Evolutionary conservation across 176 grass and related monocot species (phyloP), one percentile per base, ranked within the genome.

Genomic region (Calamus simplicifolius): DNA sequence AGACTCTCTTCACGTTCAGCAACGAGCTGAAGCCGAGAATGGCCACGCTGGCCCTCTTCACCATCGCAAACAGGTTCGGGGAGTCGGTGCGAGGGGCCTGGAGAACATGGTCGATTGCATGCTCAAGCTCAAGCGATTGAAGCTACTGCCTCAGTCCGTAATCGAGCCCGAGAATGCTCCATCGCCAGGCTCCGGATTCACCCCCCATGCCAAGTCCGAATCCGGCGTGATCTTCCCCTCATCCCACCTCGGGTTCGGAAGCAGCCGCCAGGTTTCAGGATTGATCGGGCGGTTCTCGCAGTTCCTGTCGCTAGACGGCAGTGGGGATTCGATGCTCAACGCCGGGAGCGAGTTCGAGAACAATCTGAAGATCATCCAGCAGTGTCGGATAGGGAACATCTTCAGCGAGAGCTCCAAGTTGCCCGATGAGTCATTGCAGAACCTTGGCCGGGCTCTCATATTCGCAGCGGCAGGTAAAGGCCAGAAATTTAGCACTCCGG

Each of bases 211-310:
- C 14, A 81, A 73, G 73, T 69, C 75, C 0, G 86, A 90, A 8
- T 82, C 80, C 13, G 80, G 58, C 18, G 75, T 77, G 50, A 97
- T 91, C 38, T 91, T 96, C 76, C 91, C 91, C 13, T 50, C 80
- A 18, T 86, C 77, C 1, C 75, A 95, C 52, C 59, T 61, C 13
- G 87, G 78, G 5, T 55, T 60, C 0, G 86, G 83, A 19, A 80
- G 77, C 13, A 88, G 87, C 65, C 75, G 78, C 0, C 85, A 84
- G 6, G 75, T 88, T 1, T 91, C 92, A 2, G 92, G 87, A 50
- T 66, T 97, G 81, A 97, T 97, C 60, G 92, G 92, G 3, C 62
- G 75, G 4, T 91, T 97, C 77, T 97, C 92, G 16, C 83, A 97
- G 80, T 88, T 97, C 78, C 60, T 97, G 64, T 91, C 84, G 16